These are phyloP conservation scores for Chytriomyces confervae DNA, from an alignment of 192 early-diverging fungal genomes.

Conservation along the genomic window DNA sequence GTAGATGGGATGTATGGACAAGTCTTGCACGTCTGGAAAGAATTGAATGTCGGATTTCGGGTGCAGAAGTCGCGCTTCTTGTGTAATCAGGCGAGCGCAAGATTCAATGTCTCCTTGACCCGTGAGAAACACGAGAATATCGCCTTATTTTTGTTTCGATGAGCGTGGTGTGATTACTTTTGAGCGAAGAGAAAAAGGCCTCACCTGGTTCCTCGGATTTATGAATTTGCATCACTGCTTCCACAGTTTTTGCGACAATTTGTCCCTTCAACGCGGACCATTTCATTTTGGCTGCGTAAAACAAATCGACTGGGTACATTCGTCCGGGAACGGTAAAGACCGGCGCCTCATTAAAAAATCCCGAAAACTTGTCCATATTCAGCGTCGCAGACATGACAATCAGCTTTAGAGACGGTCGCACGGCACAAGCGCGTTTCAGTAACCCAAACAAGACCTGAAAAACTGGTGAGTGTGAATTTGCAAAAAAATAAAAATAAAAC, in stretches of 20 bases:
- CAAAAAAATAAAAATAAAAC: background rate
- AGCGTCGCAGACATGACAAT: conserved; percentile 83
- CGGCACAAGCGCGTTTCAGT: conserved; percentile 39
- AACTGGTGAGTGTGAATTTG: conserved; percentile 33
- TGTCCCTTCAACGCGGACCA: conserved; percentile 45
- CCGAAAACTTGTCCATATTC: conserved; percentile 80
- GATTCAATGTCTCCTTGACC: conserved; percentile 68
- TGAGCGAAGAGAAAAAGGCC: background rate
- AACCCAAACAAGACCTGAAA: conserved; percentile 54
- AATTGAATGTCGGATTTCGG: background rate
- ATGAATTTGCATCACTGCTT: conserved; percentile 67
- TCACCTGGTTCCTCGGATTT: conserved; percentile 42
- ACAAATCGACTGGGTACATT: conserved; percentile 58
- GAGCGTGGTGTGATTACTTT: background rate
- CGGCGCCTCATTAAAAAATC: conserved; percentile 80
- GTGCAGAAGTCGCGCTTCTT: conserved; percentile 39
- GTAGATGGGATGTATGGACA: conserved; percentile 70
- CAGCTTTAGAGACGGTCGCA: conserved; percentile 52
- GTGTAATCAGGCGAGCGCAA: conserved; percentile 60
- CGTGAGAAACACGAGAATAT: conserved; percentile 64
- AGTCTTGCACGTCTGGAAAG: conserved; percentile 39
- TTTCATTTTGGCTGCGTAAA: conserved; percentile 63
- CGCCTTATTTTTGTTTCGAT: conserved; percentile 17
- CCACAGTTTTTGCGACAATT: conserved; percentile 52
- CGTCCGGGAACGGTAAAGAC: conserved; percentile 76